Evolutionary conservation across 2,329 filamentous ascomycete genomes (phyloP), one percentile per base, ranked within the genome.

Genomic region (Fonsecaea monophora): DNA sequence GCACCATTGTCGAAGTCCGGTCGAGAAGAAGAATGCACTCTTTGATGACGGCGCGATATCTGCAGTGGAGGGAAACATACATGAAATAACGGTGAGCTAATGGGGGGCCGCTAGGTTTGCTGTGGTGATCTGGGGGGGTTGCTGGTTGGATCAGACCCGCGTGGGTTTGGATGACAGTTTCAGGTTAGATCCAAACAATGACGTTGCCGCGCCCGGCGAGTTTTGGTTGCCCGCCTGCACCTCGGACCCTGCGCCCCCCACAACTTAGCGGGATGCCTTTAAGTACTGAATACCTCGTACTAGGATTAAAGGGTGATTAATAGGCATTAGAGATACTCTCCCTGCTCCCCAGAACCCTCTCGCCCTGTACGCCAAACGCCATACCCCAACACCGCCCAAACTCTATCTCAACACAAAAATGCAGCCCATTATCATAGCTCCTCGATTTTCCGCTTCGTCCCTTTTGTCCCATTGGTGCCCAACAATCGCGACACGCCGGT

Each of bases 101-200:
- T 15, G 58, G 53, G 30, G 30, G 53, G 30, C n/a, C 32, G 35
- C 50, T 37, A 48, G 55, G 15, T 57, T 32, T 21, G 55, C 18
- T 56, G 38, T 53, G 21, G 48, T 40, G 56, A 57, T 42, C 37
- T 13, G n/a, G 54, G 18, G 15, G 53, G 42, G 18, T n/a, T 60
- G 58, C n/a, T 61, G 37, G 45, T 18, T 32, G 42, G 56, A 21
- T 32, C 38, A 59, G 34, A 38, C 18, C 42, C 30, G 18, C 18
- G 38, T 21, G 10, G 34, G 15, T 3, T 18, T 34, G 60, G 30
- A 53, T 45, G 54, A 40, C 53, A 32, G 38, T 57, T 65, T 67
- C 45, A 57, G 64, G 68, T 70, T 70, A 70, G 63, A 68, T 66
- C 66, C 38, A 70, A 70, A 70, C 68, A 70, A 70, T 70, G 68